Percentiles rank a stretch among this genome's conserved stretches.
Evolutionary conservation across 139 green algal genomes (phyloP).

Genomic region (Haematococcus sp.): DNA sequence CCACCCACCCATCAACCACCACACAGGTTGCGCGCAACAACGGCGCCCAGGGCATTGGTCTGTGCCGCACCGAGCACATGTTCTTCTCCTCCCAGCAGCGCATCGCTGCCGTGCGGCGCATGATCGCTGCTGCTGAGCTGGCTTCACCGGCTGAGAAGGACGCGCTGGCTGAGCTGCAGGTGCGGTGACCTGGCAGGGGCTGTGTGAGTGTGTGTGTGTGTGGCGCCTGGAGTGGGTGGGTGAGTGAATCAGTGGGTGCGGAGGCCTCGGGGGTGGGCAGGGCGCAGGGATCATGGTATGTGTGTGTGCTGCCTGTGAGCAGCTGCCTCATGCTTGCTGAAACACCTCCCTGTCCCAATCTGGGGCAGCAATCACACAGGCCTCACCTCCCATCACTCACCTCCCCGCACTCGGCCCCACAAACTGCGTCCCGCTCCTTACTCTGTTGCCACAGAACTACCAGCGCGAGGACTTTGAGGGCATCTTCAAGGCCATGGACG

Average conservation of each 20-base stretch:
- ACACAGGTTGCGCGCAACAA: constrained; percentile 51
- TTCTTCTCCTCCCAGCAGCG: constrained; percentile 82
- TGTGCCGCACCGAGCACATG: constrained; percentile 92
- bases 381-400: neutral
- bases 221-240: too few relatives aligned
- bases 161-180: constrained; percentile 29
- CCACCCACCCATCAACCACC: neutral
- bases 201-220: neutral
- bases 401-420: neutral
- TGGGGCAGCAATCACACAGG: neutral
- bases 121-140: constrained; percentile 73
- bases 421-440: neutral
- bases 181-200: neutral
- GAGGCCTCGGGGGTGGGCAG: too few relatives aligned
- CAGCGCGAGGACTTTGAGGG: constrained; percentile 42
- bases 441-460: too few relatives aligned
- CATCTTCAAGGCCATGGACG: constrained; percentile 74
- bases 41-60: constrained; percentile 84
- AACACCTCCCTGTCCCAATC: neutral
- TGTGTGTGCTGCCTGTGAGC: too few relatives aligned
- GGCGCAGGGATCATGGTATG: too few relatives aligned
- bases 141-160: neutral
- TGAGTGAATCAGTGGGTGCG: too few relatives aligned
- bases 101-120: constrained; percentile 77
- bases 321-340: too few relatives aligned